Conservation (phyloP, 2,329 filamentous ascomycete species). For the Diaporthe eres region DNA sequence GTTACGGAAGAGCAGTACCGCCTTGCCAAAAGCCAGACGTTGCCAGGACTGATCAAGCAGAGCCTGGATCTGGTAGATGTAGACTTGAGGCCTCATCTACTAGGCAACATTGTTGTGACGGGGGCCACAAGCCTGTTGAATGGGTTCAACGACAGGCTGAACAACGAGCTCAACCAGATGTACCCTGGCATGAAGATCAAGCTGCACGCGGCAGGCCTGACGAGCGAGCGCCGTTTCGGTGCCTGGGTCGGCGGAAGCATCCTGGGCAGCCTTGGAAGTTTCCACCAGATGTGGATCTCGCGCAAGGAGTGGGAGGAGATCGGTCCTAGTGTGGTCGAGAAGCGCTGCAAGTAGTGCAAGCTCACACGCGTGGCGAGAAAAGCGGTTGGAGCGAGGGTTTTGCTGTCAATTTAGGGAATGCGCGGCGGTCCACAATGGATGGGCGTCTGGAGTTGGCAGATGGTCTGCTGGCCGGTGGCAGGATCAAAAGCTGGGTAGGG, state of each 20-base stretch:
- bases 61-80: conserved; percentile 87
- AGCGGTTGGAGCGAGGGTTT: background rate
- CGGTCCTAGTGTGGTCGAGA: conserved; percentile 90
- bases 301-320: conserved; percentile 99
- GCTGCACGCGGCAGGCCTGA: conserved; percentile 87
- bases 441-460: conserved; percentile 42
- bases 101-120: conserved; percentile 93
- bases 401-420: conserved; percentile 24
- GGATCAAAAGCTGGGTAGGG: conserved; percentile 25
- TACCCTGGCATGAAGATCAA: conserved; percentile 91
- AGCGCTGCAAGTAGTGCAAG: conserved; percentile 83
- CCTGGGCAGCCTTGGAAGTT: conserved; percentile 92
- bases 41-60: conserved; percentile 85
- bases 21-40: conserved; percentile 81
- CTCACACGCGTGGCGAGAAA: background rate
- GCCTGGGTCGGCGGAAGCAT: conserved; percentile 98
- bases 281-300: conserved; percentile 99
- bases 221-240: conserved; percentile 90
- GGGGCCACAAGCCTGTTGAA: conserved; percentile 90
- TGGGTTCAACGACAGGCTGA: conserved; percentile 91
- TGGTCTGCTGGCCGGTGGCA: conserved; percentile 35
- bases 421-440: conserved; percentile 23
- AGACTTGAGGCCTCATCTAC: conserved; percentile 85
- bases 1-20: conserved; percentile 55
- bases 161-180: conserved; percentile 83